A percentile compares a stretch with the other conserved stretches of the same genome.
These are phyloP conservation scores for Lipomyces mesembrius DNA, from an alignment of 805 yeast species.

Conservation along the genomic window DNA sequence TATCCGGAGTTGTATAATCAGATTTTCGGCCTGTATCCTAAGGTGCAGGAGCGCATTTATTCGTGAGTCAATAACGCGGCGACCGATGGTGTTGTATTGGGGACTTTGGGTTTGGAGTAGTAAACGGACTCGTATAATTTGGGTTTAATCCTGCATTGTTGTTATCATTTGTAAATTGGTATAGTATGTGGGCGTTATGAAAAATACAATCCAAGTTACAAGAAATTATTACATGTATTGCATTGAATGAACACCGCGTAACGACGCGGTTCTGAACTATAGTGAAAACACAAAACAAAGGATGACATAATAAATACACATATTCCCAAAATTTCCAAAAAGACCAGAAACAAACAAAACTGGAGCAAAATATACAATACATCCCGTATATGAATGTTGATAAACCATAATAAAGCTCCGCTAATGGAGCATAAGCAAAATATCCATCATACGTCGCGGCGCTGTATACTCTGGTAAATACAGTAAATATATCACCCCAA, in stretches of 20 bases:
- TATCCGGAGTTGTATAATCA: conserved; percentile 72
- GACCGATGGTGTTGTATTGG: no score
- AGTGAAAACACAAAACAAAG: no score
- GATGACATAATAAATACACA: no score
- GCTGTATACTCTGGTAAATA: neutral
- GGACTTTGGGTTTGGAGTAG: neutral
- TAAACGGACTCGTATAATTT: neutral
- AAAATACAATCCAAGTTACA: no score
- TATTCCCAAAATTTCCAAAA: neutral
- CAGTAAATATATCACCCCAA: no score
- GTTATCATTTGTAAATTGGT: neutral
- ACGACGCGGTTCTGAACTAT: no score
- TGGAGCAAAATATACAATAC: neutral
- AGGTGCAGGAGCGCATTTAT: conserved; percentile 60
- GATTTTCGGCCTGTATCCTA: conserved; percentile 68
- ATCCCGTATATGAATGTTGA: no score
- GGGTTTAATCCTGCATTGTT: neutral
- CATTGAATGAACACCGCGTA: neutral
- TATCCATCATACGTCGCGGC: neutral
- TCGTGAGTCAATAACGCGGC: neutral
- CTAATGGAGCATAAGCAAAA: neutral
- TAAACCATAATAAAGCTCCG: neutral
- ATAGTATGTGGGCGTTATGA: neutral
- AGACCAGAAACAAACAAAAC: neutral
- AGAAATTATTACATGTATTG: no score